Base-by-base conservation (phyloP, 2,329 filamentous ascomycete species). In the Colletotrichum sp. region DNA sequence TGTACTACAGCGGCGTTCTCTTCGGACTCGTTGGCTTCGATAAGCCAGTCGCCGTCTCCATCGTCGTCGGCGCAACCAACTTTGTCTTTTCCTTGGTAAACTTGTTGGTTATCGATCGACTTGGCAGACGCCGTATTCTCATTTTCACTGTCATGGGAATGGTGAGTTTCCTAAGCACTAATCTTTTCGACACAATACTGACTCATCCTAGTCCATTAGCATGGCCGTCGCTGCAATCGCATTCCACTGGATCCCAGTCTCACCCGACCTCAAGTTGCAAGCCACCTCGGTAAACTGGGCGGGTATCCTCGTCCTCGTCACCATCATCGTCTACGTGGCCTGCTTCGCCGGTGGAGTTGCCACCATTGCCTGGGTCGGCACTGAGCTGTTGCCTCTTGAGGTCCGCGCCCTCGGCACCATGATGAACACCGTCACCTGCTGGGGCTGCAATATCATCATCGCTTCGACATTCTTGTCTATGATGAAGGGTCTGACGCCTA, bases 11-110 rank as follows among this genome's bases (percentile, higher is more conserved):
- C 5, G 73, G 67, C 13, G 79, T 78, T 2, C 71, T 80, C 1
- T 90, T 91, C 78, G 80, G 83, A 1, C 85, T 90, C 6, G 88
- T 90, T 30, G 88, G 89, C 0, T 90, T 90, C 79, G 81, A 83
- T 26, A 88, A 90, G 68, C 87, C 89, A 0, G 85, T 87, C 0
- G 87, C 87, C 1, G 89, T 90, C 18, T 86, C 84, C 0, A 85
- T 85, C 12, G 83, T 88, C 68, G 84, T 89, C 57, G 87, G 86
- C 6, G 87, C 81, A 5, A 88, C 87, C 16, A 89, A 89, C 71
- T 90, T 89, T 77, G 79, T 90, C 69, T 89, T 90, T 80, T 89
- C 88, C 0, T 83, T 85, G 75, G 83, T 89, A 57, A 89, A 89
- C 71, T 82, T 89, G 32, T 81, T 88, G 76, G 78, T 88, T 26